Evolutionary conservation across 768 basidiomycete genomes (phyloP).

Genomic region (Mycena latifolia): DNA sequence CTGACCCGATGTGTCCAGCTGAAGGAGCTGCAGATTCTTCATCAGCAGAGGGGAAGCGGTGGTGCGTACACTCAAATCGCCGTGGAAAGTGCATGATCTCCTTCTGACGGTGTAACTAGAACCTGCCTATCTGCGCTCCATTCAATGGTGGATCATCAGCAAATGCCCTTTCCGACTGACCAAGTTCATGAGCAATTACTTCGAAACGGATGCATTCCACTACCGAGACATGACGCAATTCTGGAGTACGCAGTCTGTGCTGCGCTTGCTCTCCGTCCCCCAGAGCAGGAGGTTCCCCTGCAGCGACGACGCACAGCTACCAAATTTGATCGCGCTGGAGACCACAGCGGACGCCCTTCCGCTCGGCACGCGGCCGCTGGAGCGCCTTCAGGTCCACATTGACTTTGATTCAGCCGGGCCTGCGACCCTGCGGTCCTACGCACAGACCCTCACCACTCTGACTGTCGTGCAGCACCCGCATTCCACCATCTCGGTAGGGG

Average conservation of each 20-base stretch:
- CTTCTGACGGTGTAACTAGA: too few species aligned
- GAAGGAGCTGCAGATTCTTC: not conserved
- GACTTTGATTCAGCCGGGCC: not conserved
- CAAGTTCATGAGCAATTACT: conserved; percentile 10
- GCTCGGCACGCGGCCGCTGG: not conserved
- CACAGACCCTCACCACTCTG: conserved; percentile 13
- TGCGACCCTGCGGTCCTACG: not conserved
- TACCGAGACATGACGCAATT: not conserved
- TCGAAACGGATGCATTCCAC: not conserved
- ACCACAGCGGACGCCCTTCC: not conserved
- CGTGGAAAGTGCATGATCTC: too few species aligned
- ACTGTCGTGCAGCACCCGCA: conserved; percentile 7
- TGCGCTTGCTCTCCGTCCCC: conserved; percentile 9
- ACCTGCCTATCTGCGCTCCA: too few species aligned
- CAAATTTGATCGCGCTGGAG: conserved; percentile 9
- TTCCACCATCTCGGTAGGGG: too few species aligned
- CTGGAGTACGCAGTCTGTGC: conserved; percentile 11
- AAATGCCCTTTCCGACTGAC: conserved; percentile 18
- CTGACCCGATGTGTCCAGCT: conserved; percentile 7
- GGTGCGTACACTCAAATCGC: not conserved
- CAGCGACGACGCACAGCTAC: not conserved
- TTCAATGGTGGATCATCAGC: conserved; percentile 12
- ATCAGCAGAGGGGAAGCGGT: too few species aligned
- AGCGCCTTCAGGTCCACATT: conserved; percentile 6
- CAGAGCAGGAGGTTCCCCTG: not conserved